phyloP scores from a whole-genome alignment of 805 yeast genomes.

The Yarrowia keelungensis region DNA sequence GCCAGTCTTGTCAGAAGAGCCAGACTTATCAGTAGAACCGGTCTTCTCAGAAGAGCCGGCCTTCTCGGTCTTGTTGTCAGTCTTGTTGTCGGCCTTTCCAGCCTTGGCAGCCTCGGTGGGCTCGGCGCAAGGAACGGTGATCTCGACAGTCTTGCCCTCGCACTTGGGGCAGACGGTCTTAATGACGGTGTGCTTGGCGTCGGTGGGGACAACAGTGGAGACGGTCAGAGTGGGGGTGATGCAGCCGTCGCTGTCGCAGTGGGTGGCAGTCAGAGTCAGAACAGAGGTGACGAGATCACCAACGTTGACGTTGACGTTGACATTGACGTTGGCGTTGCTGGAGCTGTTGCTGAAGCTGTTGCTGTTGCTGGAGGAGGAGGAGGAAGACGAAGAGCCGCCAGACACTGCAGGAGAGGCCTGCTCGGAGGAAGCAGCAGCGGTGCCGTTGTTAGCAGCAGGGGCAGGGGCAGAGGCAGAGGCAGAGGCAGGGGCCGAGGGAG shows the following conservation, averaged over 20 bases:
- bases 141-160: conserved; percentile 4
- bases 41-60: neutral
- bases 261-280: conserved; percentile 1
- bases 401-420: neutral
- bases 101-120: neutral
- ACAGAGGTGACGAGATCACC: neutral
- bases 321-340: neutral
- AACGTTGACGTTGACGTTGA: neutral
- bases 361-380: too few relatives aligned
- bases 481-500: neutral
- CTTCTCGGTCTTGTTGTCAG: neutral
- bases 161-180: conserved; percentile 19
- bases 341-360: neutral
- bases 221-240: conserved; percentile 1
- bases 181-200: conserved; percentile 6
- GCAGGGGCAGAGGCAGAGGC: neutral
- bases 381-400: neutral
- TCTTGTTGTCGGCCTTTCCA: neutral
- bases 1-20: neutral
- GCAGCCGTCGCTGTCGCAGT: conserved; percentile 3
- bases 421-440: neutral
- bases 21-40: neutral
- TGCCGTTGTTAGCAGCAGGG: neutral
- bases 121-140: conserved; percentile 11
- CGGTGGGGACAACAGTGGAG: conserved; percentile 3